phyloP scores from a whole-genome alignment of 1,139 yeast genomes.

The Hanseniaspora uvarum region DNA sequence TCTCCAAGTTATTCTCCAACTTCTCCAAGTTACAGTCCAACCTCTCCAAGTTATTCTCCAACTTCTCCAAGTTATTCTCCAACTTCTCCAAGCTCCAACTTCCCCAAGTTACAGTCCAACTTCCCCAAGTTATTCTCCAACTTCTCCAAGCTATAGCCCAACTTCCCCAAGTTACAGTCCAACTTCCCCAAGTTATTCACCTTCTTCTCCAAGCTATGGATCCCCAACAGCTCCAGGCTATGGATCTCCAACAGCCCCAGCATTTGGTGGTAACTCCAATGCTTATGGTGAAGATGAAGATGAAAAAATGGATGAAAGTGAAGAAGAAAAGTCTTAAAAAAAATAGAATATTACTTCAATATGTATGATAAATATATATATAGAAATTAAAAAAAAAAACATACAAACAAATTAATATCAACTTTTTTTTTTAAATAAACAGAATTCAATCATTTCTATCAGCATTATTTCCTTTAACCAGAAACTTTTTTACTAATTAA shows the following conservation, averaged over 20 bases:
- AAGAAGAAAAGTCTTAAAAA: neutral
- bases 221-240: constrained; percentile 49
- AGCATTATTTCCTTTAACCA: neutral
- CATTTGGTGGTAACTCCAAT: constrained; percentile 41
- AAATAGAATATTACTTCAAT: neutral
- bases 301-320: constrained; percentile 3
- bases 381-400: neutral
- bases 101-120: constrained; percentile 51
- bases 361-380: neutral
- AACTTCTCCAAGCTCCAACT: constrained; percentile 45
- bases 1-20: constrained; percentile 52
- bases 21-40: constrained; percentile 52
- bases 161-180: constrained; percentile 51
- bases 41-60: constrained; percentile 49
- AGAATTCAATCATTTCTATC: neutral
- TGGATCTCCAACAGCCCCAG: constrained; percentile 48
- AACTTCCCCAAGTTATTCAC: constrained; percentile 44
- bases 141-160: constrained; percentile 45
- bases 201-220: constrained; percentile 45
- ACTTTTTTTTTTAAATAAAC: neutral
- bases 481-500: constrained; percentile 58
- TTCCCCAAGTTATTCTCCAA: constrained; percentile 47
- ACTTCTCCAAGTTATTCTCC: constrained; percentile 53
- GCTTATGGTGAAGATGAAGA: constrained; percentile 11
- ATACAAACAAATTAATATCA: neutral